These are phyloP conservation scores for Mollisiaceae sp. DNA, from an alignment of 2,329 filamentous ascomycete species.

Conservation along the genomic window DNA sequence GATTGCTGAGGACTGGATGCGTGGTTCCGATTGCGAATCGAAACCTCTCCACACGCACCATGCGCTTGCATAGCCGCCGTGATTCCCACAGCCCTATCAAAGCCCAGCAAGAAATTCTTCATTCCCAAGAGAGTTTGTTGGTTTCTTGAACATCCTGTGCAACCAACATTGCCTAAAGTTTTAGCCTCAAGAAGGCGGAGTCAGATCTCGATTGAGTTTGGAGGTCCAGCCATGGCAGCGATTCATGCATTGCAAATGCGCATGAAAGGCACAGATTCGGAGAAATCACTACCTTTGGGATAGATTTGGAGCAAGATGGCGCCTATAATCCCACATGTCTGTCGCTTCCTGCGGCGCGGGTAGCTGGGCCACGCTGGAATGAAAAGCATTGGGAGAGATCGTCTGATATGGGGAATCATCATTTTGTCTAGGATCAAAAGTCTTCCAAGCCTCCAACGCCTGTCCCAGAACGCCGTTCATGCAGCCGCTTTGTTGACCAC, in stretches of 20 bases:
- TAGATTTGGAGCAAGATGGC: constrained; percentile 22
- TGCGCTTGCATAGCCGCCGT: constrained; percentile 38
- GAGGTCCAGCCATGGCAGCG: constrained; percentile 7
- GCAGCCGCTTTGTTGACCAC: constrained; percentile 28
- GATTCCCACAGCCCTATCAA: constrained; percentile 25
- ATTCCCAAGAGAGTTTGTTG: constrained; percentile 18
- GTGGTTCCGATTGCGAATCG: constrained; percentile 23
- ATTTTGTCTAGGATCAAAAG: constrained; percentile 21
- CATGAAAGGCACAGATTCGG: constrained; percentile 28
- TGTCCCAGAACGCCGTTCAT: constrained; percentile 33
- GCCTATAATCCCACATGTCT: constrained; percentile 19
- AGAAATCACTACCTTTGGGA: constrained; percentile 20
- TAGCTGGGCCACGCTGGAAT: constrained; percentile 20
- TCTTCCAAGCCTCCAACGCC: constrained; percentile 32
- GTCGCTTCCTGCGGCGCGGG: constrained; percentile 28
- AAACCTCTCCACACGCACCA: constrained; percentile 29
- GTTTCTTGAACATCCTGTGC: constrained; percentile 14
- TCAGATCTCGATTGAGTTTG: constrained; percentile 20
- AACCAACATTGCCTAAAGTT: constrained; percentile 19
- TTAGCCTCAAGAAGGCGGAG: constrained; percentile 22
- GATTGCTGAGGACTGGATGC: neutral
- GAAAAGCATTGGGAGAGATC: constrained; percentile 19
- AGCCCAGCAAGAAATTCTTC: constrained; percentile 19
- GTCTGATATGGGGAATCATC: constrained; percentile 26
- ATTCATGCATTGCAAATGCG: constrained; percentile 30